Evolutionary conservation across 169 alveolate species (phyloP).

Genomic region (Plasmodium blacklocki): DNA sequence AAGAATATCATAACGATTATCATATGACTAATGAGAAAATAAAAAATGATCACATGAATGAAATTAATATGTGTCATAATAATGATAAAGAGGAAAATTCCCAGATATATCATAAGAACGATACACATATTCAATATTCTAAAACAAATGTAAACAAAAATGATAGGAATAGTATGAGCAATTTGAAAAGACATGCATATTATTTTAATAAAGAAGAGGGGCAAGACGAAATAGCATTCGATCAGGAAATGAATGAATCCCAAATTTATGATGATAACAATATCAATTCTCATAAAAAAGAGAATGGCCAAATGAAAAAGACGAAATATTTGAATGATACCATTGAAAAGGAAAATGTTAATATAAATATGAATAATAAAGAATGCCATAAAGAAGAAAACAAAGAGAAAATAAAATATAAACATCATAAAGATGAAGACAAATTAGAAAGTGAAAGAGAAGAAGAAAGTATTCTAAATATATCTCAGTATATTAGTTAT

Average conservation of each 20-base stretch:
- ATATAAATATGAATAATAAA: conserved; percentile 17
- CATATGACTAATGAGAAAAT: too few species aligned
- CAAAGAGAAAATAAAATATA: conserved; percentile 6
- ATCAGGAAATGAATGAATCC: neutral
- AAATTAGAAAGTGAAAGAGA: neutral
- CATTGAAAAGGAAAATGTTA: conserved; percentile 15
- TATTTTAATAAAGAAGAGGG: conserved; percentile 5
- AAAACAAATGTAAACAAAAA: neutral
- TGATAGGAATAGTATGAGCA: conserved; percentile 37
- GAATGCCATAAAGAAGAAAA: conserved; percentile 27
- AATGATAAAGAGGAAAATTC: too few species aligned
- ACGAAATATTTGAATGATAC: conserved; percentile 9
- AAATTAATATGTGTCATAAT: too few species aligned
- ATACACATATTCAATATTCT: too few species aligned
- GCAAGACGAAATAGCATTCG: neutral
- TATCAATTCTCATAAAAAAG: neutral
- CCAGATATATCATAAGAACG: too few species aligned
- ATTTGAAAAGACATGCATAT: conserved; percentile 69
- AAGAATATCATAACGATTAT: too few species aligned
- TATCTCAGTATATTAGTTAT: conserved; percentile 41
- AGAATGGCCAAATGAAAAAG: neutral
- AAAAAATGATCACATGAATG: too few species aligned
- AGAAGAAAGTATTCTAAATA: conserved; percentile 45
- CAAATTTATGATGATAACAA: neutral
- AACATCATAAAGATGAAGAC: conserved; percentile 12